Percentiles rank a stretch among this genome's conserved stretches.
Conservation (phyloP, 2,329 filamentous ascomycete species). For the Tolypocladium cylindrosporum region DNA sequence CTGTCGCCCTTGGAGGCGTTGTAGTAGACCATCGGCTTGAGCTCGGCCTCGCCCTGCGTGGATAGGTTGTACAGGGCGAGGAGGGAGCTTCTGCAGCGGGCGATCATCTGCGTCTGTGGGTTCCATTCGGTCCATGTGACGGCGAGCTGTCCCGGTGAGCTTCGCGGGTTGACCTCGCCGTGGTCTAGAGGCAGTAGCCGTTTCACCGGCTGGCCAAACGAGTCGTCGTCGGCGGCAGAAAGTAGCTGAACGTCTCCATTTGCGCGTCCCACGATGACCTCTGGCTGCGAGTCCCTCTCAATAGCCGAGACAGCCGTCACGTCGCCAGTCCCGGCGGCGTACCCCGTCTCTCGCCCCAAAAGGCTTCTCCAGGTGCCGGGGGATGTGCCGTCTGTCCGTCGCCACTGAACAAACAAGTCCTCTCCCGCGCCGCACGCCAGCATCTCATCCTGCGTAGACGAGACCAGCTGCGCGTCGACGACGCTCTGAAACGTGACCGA, state of each 20-base stretch:
- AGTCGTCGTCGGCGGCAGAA: slow-evolving; percentile 22
- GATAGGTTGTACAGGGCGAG: slow-evolving; percentile 19
- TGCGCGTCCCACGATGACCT: slow-evolving; percentile 36
- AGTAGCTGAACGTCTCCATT: slow-evolving; percentile 38
- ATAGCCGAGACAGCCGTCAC: slow-evolving; percentile 37
- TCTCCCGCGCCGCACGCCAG: slow-evolving; percentile 42
- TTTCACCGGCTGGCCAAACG: slow-evolving; percentile 14
- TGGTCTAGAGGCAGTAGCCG: slow-evolving; percentile 10
- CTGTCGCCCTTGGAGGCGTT: slow-evolving; percentile 13
- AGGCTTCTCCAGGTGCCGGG: slow-evolving; percentile 25
- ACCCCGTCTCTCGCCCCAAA: slow-evolving; percentile 27
- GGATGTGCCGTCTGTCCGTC: slow-evolving; percentile 14
- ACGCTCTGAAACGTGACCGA: slow-evolving; percentile 34
- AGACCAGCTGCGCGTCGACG: slow-evolving; percentile 32
- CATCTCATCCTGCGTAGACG: slow-evolving; percentile 30
- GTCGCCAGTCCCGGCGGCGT: slow-evolving; percentile 36
- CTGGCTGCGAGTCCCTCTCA: slow-evolving; percentile 18
- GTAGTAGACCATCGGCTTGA: slow-evolving; percentile 12
- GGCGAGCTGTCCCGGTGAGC: slow-evolving; percentile 14
- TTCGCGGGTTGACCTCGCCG: not conserved
- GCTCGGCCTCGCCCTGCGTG: slow-evolving; percentile 1
- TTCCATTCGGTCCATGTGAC: slow-evolving; percentile 24
- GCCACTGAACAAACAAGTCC: slow-evolving; percentile 34
- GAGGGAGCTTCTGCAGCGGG: slow-evolving; percentile 18
- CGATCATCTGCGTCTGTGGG: slow-evolving; percentile 15